Conservation (phyloP, 768 basidiomycete species). For the Mycena chlorophos region DNA sequence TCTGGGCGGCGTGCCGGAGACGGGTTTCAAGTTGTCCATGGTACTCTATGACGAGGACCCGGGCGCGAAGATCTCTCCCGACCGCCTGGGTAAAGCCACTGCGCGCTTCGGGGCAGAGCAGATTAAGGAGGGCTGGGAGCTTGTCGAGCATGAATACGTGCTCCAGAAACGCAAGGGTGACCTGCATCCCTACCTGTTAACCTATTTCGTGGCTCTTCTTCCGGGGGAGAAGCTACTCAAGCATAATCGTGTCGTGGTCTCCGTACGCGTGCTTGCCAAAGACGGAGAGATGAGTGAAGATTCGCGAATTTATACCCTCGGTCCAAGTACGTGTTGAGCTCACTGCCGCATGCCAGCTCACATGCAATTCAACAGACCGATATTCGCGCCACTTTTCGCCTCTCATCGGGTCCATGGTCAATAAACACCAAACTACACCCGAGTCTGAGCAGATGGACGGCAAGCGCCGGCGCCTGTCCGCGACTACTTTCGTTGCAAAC, state of each 20-base stretch:
- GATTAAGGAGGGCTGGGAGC: conserved; percentile 26
- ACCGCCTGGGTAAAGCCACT: conserved; percentile 25
- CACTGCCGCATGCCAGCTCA: too few relatives aligned
- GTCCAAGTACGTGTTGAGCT: conserved; percentile 31
- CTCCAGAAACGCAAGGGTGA: conserved; percentile 34
- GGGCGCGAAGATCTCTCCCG: conserved; percentile 12
- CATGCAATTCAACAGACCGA: too few relatives aligned
- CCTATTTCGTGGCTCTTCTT: conserved; percentile 28
- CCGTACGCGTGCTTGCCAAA: conserved; percentile 33
- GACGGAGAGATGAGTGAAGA: conserved; percentile 26
- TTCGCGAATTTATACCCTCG: conserved; percentile 39
- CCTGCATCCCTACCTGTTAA: conserved; percentile 26
- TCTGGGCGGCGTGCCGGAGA: conserved; percentile 21
- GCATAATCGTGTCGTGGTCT: conserved; percentile 28
- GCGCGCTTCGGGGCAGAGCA: conserved; percentile 24
- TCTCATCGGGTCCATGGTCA: conserved; percentile 38
- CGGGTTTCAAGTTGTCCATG: conserved; percentile 23
- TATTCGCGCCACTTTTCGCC: conserved; percentile 43
- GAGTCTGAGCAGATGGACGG: conserved; percentile 15
- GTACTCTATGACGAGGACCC: conserved; percentile 25
- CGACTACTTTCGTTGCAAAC: conserved; percentile 44
- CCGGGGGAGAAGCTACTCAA: conserved; percentile 29
- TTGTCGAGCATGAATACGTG: conserved; percentile 29
- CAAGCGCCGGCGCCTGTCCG: conserved; percentile 17
- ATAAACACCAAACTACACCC: conserved; percentile 20